Percentiles rank a stretch among this genome's conserved stretches.
Evolutionary conservation across 176 grass and related monocot genomes (phyloP).

Genomic region (Chrysopogon serrulatus): DNA sequence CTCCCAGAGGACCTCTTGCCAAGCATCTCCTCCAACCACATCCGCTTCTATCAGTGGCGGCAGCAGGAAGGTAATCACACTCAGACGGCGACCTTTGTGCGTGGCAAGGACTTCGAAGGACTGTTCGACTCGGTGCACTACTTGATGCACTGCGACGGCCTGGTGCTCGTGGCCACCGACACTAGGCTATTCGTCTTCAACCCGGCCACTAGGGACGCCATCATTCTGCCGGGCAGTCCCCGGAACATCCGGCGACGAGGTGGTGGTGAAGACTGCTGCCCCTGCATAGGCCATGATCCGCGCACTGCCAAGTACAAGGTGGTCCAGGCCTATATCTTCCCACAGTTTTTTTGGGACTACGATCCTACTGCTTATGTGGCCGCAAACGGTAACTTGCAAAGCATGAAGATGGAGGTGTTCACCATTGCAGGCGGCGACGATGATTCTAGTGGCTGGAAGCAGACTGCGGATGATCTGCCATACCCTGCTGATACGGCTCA

Average conservation of each 20-base stretch:
- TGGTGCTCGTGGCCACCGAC: not conserved
- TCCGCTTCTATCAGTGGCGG: not conserved
- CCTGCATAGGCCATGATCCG: not conserved
- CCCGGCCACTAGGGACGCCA: not conserved
- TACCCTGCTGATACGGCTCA: not conserved
- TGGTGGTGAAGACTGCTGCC: not conserved
- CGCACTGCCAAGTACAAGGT: not conserved
- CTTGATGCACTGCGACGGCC: not conserved
- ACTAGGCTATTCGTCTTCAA: not conserved
- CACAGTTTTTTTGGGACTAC: no score
- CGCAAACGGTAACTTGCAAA: no score
- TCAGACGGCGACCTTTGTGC: not conserved
- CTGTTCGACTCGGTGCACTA: fast-evolving
- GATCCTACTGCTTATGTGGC: no score
- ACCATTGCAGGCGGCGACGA: not conserved
- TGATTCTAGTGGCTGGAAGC: not conserved
- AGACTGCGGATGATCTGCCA: not conserved
- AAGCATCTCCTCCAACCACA: no score
- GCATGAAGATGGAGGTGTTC: not conserved
- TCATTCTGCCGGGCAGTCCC: not conserved
- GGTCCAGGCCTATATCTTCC: not conserved
- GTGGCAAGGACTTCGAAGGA: not conserved
- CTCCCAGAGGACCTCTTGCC: not conserved
- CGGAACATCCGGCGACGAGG: no score
- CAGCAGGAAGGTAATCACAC: not conserved